phyloP scores from a whole-genome alignment of 768 basidiomycete species.

The Leucosporidium creatinivorum region DNA sequence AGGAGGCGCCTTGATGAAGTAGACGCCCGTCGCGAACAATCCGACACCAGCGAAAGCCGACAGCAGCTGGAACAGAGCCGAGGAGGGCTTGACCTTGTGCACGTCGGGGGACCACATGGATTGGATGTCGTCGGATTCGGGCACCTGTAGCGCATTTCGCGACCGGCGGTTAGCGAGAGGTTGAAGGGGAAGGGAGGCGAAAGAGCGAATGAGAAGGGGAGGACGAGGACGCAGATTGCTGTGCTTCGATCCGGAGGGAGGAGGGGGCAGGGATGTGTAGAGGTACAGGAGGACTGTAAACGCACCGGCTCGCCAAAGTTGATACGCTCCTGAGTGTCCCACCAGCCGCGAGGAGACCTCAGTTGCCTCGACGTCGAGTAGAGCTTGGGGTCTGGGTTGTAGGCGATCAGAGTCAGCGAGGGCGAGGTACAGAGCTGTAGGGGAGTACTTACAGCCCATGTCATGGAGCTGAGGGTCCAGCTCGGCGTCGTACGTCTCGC shows the following conservation, averaged over 20 bases:
- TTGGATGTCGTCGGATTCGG: conserved; percentile 45
- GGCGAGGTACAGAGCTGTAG: not conserved
- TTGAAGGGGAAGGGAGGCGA: no score
- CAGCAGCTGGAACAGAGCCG: conserved; percentile 39
- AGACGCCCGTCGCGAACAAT: conserved; percentile 22
- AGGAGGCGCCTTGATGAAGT: conserved; percentile 7
- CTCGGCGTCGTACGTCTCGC: conserved; percentile 16
- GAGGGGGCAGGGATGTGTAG: not conserved
- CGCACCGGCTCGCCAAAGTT: conserved; percentile 45
- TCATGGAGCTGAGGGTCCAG: conserved; percentile 33
- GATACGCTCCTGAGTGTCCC: conserved; percentile 45
- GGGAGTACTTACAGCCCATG: conserved; percentile 32
- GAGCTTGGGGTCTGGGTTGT: conserved; percentile 40
- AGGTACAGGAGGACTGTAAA: not conserved
- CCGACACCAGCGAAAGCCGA: conserved; percentile 39
- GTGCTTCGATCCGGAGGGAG: not conserved
- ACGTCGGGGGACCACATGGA: conserved; percentile 46
- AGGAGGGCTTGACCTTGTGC: conserved; percentile 41
- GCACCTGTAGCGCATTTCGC: conserved; percentile 36
- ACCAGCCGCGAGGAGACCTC: conserved; percentile 42
- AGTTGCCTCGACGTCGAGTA: conserved; percentile 40
- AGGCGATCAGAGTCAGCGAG: not conserved
- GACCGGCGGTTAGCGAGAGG: no score
- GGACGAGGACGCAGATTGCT: not conserved
- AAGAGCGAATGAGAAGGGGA: no score